Evolutionary conservation across 164 flowering plant species (phyloP), one percentile per base, ranked within the genome.

Genomic region (Chimonanthus salicifolius): DNA sequence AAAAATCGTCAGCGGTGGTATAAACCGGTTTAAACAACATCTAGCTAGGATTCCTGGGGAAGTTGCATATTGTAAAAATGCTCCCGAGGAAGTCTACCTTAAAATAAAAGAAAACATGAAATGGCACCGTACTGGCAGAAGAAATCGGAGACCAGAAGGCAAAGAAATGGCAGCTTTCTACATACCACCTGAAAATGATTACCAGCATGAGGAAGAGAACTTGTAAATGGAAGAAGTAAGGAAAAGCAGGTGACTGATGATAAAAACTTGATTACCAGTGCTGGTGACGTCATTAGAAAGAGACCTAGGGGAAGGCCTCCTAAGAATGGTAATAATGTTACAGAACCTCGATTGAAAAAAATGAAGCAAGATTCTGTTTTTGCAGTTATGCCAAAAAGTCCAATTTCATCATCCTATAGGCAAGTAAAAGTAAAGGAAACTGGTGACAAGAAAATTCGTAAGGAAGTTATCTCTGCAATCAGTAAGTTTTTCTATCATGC

Each of bases 21-120:
- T 90, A 75, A 90, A 89, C 76, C 82, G 91, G 64, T 89, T 90
- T 70, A 90, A 89, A 78, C 96, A 90, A 70, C 96, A 90, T 80
- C 80, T 90, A 33, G 96, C 96, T 58, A 81, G 89, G 78, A 89
- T 90, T 74, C 90, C 90, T 64, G 92, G 96, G 58, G 96, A 90
- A 82, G 91, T 88, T 79, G 90, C 91, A 49, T 79, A 79, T 48
- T 90, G 92, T 80, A 84, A 85, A 67, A 87, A 81, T 72, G 88
- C 88, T 49, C 91, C 91, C 7, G 90, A 89, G 75, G 90, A 89
- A 66, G 91, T 90, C 2, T 87, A 84, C 78, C 81, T 85, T 58
- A 86, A 83, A 76, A 88, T 90, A 62, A 89, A 89, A 82, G 96
- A 89, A 67, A 89, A 90, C 77, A 88, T 89, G 96, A 88, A 86